A percentile compares a stretch with the other conserved stretches of the same genome.
Conservation (phyloP, 768 basidiomycete genomes). For the Saitozyma podzolica region DNA sequence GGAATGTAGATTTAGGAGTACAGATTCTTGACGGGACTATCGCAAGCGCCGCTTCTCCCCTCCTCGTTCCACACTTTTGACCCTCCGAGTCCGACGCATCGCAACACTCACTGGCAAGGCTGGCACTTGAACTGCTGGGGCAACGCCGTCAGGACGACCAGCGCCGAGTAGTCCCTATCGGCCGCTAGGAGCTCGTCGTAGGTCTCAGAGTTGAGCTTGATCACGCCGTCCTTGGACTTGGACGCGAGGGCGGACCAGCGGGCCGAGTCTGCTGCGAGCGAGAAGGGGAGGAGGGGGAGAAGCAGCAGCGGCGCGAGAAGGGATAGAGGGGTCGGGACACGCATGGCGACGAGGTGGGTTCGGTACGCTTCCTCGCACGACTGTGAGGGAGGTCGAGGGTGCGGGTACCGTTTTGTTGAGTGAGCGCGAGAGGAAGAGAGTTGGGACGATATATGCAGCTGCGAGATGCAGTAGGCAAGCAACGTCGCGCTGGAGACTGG, state of each 20-base stretch:
- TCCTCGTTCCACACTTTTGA: background rate
- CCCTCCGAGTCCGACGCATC: background rate
- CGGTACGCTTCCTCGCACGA: no score
- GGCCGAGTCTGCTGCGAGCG: conserved; percentile 47
- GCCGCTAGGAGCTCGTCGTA: conserved; percentile 73
- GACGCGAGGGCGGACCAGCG: conserved; percentile 70
- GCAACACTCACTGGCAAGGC: conserved; percentile 79
- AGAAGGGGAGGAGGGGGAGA: conserved; percentile 14
- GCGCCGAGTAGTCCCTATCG: conserved; percentile 81
- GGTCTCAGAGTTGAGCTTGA: conserved; percentile 70
- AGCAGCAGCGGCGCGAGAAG: conserved; percentile 5
- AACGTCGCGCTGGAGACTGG: background rate
- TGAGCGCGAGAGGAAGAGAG: no score
- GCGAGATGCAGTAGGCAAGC: background rate
- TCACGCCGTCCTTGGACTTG: conserved; percentile 68
- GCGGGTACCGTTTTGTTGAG: no score
- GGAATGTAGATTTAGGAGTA: no score
- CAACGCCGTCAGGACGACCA: conserved; percentile 85
- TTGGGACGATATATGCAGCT: background rate
- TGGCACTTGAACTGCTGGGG: conserved; percentile 74
- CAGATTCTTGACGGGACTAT: no score
- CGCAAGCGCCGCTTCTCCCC: no score
- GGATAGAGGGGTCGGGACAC: background rate
- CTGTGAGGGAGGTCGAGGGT: no score
- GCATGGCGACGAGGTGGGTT: no score